Evolutionary conservation across 2,329 filamentous ascomycete genomes (phyloP), one percentile per base, ranked within the genome.

Genomic region (Monilinia aucupariae): DNA sequence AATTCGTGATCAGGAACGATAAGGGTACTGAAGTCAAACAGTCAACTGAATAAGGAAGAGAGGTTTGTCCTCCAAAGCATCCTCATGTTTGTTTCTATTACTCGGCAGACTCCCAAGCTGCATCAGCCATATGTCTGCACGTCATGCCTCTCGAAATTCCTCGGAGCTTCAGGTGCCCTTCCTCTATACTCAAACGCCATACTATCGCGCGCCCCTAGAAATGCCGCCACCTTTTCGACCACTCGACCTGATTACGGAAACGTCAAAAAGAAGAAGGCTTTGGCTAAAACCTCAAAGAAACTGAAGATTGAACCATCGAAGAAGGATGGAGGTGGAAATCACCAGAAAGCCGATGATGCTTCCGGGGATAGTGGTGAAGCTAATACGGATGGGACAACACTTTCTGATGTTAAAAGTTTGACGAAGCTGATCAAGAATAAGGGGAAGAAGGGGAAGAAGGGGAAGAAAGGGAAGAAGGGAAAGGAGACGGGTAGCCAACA

Each of bases 41-140:
- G 3, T 25, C 20, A 32, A 50, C 37, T 50, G 55, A n/a, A 37
- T 39, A 13, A 27, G 17, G 10, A 39, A 59, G 50, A 58, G 51
- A 63, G 47, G 27, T 39, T 45, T 47, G 15, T 43, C 27, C 37
- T 34, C 27, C 52, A 17, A 45, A 63, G n/a, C 20, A 15, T 51
- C 45, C 48, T 27, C 7, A 72, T 72, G 71, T 68, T 71, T 47
- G 53, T 66, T n/a, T 66, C 66, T 66, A 25, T 71, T 27, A 66
- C 68, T 43, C 69, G 69, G 45, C 63, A 66, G 43, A 64, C 64
- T 27, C 64, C 64, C 53, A 68, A 61, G 51, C 51, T 62, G 20
- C 65, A 54, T 53, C 64, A 67, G 17, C 48, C 64, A 52, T 67
- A 71, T 49, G 65, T 68, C 32, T 71, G 69, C 47, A 67, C 68